Base-by-base conservation (phyloP, 2,329 filamentous ascomycete species). In the Emmonsiellopsis sp. region DNA sequence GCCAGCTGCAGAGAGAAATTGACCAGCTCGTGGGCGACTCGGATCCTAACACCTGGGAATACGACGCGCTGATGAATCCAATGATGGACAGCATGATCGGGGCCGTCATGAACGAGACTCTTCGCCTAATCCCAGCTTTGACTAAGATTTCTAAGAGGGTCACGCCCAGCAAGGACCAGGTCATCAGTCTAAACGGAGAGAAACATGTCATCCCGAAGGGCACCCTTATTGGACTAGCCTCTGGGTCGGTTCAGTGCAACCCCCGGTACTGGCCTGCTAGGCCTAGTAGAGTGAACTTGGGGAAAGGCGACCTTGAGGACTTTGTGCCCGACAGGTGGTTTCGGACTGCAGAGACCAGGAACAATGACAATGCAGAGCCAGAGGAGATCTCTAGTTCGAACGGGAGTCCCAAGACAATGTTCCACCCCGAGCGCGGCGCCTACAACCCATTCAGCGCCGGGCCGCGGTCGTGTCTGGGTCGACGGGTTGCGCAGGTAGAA, bases 291-390 rank as follows among this genome's bases (percentile, higher is more conserved):
- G 30, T 50, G 4, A 55, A 59, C 20, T 66, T 66, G 50, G 65
- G 67, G 0, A 64, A 68, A 34, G 67, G 79, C 49, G 86, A 91
- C 60, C 69, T 87, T 1, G 75, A 84, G 51, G 79, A 86, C 54
- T 92, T 84, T 67, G 73, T 82, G 47, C 86, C 87, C 0, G 84
- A 88, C 67, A 79, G 87, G 43, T 91, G 88, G 87, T 79, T 88
- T 11, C 53, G 68, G 20, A 65, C 73, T 50, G 57, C 61, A 7
- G 53, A 58, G 20, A 59, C 62, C 6, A 51, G 57, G 10, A 43
- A 50, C 13, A 45, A 57, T 38, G 50, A 45, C 16, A 52, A 51
- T n/a, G 53, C 48, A 1, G 50, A 50, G 1, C 3, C 37, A 40
- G 1, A 40, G 6, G 37, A 40, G 37, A 6, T 11, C 37, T 11